A percentile compares a stretch with the other conserved stretches of the same genome.
Evolutionary conservation across 768 basidiomycete genomes (phyloP).

Genomic region (Tubosaeta brunneosetosa): DNA sequence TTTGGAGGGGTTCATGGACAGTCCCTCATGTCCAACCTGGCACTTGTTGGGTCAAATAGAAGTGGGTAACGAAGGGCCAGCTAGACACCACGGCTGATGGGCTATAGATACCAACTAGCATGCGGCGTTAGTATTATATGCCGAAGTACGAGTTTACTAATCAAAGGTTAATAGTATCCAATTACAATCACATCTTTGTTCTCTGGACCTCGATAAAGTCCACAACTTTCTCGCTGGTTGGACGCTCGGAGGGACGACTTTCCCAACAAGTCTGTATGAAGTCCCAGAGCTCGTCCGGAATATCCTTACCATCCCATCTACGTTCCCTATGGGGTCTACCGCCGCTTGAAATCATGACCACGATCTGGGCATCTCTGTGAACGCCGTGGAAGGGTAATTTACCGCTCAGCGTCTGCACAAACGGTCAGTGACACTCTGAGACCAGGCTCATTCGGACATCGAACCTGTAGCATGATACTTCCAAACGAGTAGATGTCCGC

Average conservation of each 20-base stretch:
- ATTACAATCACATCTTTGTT: background rate
- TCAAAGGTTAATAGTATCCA: too few relatives aligned
- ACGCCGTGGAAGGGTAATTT: conserved; percentile 22
- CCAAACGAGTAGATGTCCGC: conserved; percentile 30
- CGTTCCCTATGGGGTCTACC: conserved; percentile 5
- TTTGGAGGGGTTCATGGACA: too few relatives aligned
- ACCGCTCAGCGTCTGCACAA: conserved; percentile 18
- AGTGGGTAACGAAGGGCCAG: too few relatives aligned
- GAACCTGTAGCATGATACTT: conserved; percentile 27
- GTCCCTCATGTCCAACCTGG: too few relatives aligned
- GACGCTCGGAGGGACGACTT: conserved; percentile 10
- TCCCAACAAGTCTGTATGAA: conserved; percentile 24
- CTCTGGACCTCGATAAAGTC: conserved; percentile 12
- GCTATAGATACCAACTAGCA: too few relatives aligned
- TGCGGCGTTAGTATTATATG: too few relatives aligned
- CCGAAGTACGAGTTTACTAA: too few relatives aligned
- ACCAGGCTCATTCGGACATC: background rate
- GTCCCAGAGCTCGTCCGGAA: conserved; percentile 20
- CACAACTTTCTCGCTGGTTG: conserved; percentile 10
- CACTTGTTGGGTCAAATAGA: too few relatives aligned
- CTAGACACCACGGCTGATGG: too few relatives aligned
- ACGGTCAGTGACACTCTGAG: background rate
- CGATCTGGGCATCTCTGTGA: conserved; percentile 19
- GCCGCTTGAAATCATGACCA: conserved; percentile 17
- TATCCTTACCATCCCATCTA: conserved; percentile 21